These are phyloP conservation scores for Fusarium concolor DNA, from an alignment of 2,329 filamentous ascomycete genomes.

Conservation along the genomic window DNA sequence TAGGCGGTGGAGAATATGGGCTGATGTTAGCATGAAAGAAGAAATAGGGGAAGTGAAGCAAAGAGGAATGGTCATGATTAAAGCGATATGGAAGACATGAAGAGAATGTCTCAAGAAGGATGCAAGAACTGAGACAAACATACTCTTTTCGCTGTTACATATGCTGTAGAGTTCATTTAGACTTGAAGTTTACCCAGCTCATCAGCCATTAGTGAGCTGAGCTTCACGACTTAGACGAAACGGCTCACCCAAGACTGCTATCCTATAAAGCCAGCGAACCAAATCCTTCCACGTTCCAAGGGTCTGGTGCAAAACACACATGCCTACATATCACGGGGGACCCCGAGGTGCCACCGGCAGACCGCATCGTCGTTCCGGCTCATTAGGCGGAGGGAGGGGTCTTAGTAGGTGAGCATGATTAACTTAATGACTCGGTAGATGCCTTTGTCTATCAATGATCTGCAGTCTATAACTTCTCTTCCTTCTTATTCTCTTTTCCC, in stretches of 20 bases:
- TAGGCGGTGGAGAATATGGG: conserved; percentile 34
- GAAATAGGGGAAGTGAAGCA: neutral
- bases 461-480: conserved; percentile 22
- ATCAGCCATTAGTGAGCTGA: neutral
- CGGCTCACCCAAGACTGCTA: neutral
- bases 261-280: conserved; percentile 24
- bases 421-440: conserved; percentile 2
- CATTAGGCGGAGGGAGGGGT: conserved; percentile 1
- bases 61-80: too few relatives aligned
- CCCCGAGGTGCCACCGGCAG: conserved; percentile 25
- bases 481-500: neutral
- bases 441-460: neutral
- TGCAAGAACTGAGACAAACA: conserved; percentile 26
- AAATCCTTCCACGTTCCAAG: conserved; percentile 37
- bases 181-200: neutral
- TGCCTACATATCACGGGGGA: conserved; percentile 8
- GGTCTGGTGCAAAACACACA: conserved; percentile 24
- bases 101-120: neutral
- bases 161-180: neutral
- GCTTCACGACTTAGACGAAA: neutral
- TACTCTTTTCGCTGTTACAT: neutral
- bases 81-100: neutral
- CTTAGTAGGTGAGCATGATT: conserved; percentile 2
- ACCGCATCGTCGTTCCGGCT: conserved; percentile 31
- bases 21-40: conserved; percentile 22